phyloP scores from a whole-genome alignment of 2,329 filamentous ascomycete genomes.

The Neofusicoccum ribis region DNA sequence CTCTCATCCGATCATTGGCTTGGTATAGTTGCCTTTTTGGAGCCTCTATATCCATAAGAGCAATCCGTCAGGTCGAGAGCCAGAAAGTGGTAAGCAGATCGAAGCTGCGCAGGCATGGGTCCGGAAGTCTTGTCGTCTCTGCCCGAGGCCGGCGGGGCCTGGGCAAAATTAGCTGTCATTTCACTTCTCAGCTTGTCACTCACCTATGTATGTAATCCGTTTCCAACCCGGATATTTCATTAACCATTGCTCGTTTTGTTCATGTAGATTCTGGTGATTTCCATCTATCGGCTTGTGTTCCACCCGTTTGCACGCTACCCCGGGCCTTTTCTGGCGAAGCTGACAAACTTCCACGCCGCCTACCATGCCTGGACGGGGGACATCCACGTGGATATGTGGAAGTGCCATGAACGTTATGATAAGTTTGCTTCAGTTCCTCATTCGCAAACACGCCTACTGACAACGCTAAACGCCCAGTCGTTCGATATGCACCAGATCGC shows the following conservation, averaged over 20 bases:
- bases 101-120: background rate
- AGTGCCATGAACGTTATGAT: slow-evolving; percentile 71
- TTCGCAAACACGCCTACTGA: background rate
- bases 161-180: background rate
- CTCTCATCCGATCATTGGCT: background rate
- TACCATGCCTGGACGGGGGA: slow-evolving; percentile 76
- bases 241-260: background rate
- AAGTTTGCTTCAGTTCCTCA: slow-evolving; percentile 72
- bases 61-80: background rate
- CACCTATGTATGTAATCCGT: background rate
- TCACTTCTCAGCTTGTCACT: background rate
- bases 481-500: background rate
- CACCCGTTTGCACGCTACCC: slow-evolving; percentile 47
- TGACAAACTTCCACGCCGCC: slow-evolving; percentile 36
- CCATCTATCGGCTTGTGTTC: slow-evolving; percentile 42
- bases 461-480: background rate
- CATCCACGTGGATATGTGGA: slow-evolving; percentile 71
- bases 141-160: background rate
- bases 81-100: background rate
- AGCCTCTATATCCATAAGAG: background rate
- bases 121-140: background rate
- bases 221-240: background rate
- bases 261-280: slow-evolving; percentile 21
- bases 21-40: background rate
- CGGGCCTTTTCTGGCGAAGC: slow-evolving; percentile 41